These are phyloP conservation scores for Gillenia trifoliata DNA, from an alignment of 306 rosid species.

Conservation along the genomic window DNA sequence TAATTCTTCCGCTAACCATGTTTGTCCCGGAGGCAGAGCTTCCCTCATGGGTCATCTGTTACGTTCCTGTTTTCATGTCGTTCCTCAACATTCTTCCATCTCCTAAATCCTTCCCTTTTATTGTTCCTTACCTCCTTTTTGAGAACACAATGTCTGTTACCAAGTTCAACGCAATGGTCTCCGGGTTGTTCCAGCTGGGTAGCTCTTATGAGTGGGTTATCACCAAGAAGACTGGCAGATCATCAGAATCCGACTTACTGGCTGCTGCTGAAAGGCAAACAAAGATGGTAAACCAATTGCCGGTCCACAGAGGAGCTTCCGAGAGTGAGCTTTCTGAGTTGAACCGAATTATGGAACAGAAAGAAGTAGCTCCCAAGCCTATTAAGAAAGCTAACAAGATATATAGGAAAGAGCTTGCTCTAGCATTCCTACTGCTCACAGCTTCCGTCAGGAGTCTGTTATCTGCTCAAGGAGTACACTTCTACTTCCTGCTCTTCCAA, in stretches of 20 bases:
- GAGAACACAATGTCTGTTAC: conserved; percentile 98
- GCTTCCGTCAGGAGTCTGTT: conserved; percentile 83
- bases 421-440: conserved; percentile 83
- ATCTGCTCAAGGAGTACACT: conserved; percentile 93
- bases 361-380: conserved; percentile 38
- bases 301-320: conserved; percentile 60
- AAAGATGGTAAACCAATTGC: conserved; percentile 50
- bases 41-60: conserved; percentile 90
- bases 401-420: conserved; percentile 74
- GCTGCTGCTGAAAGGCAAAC: conserved; percentile 66
- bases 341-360: conserved; percentile 46
- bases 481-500: conserved; percentile 93
- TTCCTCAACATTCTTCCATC: conserved; percentile 88
- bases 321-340: conserved; percentile 64
- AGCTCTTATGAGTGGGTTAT: conserved; percentile 96
- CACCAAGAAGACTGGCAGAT: conserved; percentile 91
- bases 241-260: conserved; percentile 77
- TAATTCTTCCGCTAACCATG: conserved; percentile 95
- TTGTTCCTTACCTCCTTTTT: conserved; percentile 87
- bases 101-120: conserved; percentile 87
- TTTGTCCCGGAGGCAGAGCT: conserved; percentile 97
- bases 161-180: conserved; percentile 93
- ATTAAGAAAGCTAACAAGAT: conserved; percentile 67
- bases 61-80: conserved; percentile 86
- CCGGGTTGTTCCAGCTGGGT: conserved; percentile 88